phyloP scores from a whole-genome alignment of 2,329 filamentous ascomycete species.

The Immersiporthe knoxdaviesiana region DNA sequence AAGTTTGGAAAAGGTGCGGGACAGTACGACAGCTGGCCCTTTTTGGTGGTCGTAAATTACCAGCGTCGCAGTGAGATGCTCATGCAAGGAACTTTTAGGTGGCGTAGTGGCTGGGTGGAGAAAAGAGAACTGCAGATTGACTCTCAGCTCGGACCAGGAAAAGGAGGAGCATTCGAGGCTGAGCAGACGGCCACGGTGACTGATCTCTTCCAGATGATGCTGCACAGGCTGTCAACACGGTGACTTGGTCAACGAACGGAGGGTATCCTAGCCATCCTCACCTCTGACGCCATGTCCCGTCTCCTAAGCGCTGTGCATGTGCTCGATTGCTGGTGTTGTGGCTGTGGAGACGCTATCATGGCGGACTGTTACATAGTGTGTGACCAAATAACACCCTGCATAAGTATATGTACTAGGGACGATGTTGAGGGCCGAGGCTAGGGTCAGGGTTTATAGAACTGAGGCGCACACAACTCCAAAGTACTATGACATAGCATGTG shows the following conservation, averaged over 20 bases:
- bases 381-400: background rate
- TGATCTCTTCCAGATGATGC: background rate
- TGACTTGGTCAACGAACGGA: background rate
- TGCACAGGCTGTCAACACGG: background rate
- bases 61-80: slow-evolving; percentile 1
- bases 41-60: background rate
- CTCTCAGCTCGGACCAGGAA: background rate
- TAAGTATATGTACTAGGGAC: background rate
- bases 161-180: background rate
- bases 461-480: background rate
- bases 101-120: background rate
- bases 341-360: background rate
- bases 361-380: background rate
- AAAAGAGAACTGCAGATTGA: background rate
- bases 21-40: too few relatives aligned
- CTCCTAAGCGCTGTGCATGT: background rate
- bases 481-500: too few relatives aligned
- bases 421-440: background rate
- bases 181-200: background rate
- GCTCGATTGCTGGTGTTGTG: background rate
- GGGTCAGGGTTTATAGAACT: background rate
- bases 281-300: background rate
- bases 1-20: background rate
- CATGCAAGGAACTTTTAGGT: background rate
- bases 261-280: background rate